These are phyloP conservation scores for Cucurbita pepo DNA, from an alignment of 306 rosid species.

Conservation along the genomic window DNA sequence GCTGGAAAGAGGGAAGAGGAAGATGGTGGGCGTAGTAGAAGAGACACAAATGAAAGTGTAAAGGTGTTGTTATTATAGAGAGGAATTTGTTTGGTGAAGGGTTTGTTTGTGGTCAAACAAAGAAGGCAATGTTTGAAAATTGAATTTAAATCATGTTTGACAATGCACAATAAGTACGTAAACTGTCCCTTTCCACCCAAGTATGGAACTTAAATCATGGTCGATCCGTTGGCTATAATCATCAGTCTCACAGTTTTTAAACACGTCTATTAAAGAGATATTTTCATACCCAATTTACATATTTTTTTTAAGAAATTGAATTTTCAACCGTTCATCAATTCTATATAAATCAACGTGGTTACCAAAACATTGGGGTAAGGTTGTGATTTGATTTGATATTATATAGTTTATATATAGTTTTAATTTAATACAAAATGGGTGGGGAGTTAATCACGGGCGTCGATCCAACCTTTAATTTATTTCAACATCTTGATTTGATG, in stretches of 20 bases:
- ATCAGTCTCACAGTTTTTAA: no score
- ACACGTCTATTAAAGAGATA: no score
- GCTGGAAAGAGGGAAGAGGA: neutral
- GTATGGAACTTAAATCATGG: neutral
- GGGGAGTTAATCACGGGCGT: no score
- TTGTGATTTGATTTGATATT: neutral
- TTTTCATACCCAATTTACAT: no score
- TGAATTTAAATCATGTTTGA: slow-evolving; percentile 3
- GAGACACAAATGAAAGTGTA: neutral
- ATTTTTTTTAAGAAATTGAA: no score
- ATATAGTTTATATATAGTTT: neutral
- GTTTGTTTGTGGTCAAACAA: slow-evolving; percentile 32
- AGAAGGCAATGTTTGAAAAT: slow-evolving; percentile 40
- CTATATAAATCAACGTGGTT: no score
- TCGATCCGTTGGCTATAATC: no score
- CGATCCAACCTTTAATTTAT: no score
- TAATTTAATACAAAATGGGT: neutral
- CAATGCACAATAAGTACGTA: slow-evolving; percentile 3
- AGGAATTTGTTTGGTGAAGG: neutral
- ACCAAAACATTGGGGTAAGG: neutral
- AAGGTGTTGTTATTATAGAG: neutral
- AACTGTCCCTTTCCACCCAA: neutral
- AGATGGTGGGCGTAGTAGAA: neutral
- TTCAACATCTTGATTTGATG: no score
- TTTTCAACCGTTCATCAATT: no score